phyloP scores from a whole-genome alignment of 768 basidiomycete genomes.

The Pholiota molesta region DNA sequence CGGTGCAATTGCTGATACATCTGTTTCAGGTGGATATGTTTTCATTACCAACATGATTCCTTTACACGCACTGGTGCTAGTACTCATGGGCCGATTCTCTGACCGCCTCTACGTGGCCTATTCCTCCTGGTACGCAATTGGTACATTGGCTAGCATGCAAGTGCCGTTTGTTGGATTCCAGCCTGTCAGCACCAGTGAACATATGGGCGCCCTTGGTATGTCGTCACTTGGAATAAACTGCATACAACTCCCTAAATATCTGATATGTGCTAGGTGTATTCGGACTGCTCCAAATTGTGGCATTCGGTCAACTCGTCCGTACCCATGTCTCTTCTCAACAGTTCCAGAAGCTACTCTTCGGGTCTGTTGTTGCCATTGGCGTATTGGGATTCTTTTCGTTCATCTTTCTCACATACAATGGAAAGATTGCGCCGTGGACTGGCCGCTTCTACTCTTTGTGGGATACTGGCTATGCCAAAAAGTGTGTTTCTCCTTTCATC shows the following conservation, averaged over 20 bases:
- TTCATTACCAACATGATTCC: conserved; percentile 99
- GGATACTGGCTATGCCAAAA: conserved; percentile 99
- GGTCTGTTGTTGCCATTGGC: conserved; percentile 69
- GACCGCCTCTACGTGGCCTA: conserved; percentile 93
- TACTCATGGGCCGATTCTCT: conserved; percentile 95
- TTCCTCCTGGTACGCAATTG: conserved; percentile 97
- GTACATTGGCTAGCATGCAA: conserved; percentile 97
- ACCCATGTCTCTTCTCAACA: conserved; percentile 90
- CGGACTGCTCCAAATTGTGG: conserved; percentile 93
- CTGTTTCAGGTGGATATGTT: conserved; percentile 81
- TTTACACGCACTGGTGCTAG: conserved; percentile 89
- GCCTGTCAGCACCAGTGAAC: conserved; percentile 96
- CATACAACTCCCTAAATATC: conserved; percentile 8
- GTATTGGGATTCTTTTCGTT: conserved; percentile 74
- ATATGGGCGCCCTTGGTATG: conserved; percentile 96
- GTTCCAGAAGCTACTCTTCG: conserved; percentile 81
- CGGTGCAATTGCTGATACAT: conserved; percentile 8
- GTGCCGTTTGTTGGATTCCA: conserved; percentile 99
- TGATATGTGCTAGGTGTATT: conserved; percentile 70
- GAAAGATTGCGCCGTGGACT: conserved; percentile 99
- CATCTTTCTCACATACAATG: conserved; percentile 84
- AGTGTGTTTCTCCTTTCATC: conserved; percentile 50
- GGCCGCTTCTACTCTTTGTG: conserved; percentile 99
- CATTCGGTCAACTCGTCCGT: conserved; percentile 88
- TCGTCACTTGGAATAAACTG: background rate